Percentiles rank a stretch among this genome's conserved stretches.
These are phyloP conservation scores for Trichodelitschia bisporula DNA, from an alignment of 495 filamentous ascomycete genomes.

Conservation along the genomic window DNA sequence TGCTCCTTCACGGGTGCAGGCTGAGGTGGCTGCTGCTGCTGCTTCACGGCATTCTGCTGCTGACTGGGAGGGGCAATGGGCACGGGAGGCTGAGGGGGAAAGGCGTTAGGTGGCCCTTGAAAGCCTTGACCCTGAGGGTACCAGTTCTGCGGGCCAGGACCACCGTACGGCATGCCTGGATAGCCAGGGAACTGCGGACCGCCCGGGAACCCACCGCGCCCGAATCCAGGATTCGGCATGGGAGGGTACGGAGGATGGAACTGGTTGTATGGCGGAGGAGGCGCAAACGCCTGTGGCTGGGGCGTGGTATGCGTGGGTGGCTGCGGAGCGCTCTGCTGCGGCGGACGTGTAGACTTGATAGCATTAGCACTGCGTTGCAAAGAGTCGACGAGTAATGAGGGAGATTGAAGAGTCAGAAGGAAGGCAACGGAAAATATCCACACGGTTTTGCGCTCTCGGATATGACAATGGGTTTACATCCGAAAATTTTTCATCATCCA, in stretches of 20 bases:
- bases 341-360: too few species aligned
- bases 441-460: constrained; percentile 83
- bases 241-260: constrained; percentile 16
- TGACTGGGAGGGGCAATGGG: constrained; percentile 21
- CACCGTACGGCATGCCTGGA: constrained; percentile 27
- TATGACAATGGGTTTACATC: constrained; percentile 47
- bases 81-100: constrained; percentile 7
- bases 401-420: constrained; percentile 52
- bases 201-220: constrained; percentile 32
- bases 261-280: constrained; percentile 10
- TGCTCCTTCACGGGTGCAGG: constrained; percentile 26
- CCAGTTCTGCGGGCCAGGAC: constrained; percentile 50
- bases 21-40: constrained; percentile 22
- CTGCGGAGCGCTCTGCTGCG: constrained; percentile 15
- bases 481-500: constrained; percentile 58
- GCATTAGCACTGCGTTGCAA: neutral
- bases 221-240: constrained; percentile 14
- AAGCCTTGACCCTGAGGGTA: constrained; percentile 64
- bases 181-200: constrained; percentile 18
- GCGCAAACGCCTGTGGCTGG: constrained; percentile 11
- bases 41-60: constrained; percentile 15
- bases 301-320: constrained; percentile 7
- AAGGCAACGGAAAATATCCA: constrained; percentile 99
- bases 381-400: neutral
- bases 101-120: constrained; percentile 14